phyloP scores from a whole-genome alignment of 768 basidiomycete species.

The Lactarius hatsudake region DNA sequence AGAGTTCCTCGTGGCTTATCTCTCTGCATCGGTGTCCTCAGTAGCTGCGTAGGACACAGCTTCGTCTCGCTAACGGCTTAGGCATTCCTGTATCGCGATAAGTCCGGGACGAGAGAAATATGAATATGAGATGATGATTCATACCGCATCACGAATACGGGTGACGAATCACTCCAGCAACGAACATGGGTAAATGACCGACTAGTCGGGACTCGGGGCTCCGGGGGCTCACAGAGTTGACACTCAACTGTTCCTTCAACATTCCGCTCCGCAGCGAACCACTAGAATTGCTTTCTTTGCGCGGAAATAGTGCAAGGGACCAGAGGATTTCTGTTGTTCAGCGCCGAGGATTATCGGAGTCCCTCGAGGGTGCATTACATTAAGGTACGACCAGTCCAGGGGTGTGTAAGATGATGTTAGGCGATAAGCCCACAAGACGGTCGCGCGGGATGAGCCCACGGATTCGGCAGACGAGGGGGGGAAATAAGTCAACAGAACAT shows the following conservation, averaged over 20 bases:
- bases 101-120: background rate
- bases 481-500: background rate
- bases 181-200: conserved; percentile 10
- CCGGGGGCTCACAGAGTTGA: background rate
- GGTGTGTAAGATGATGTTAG: background rate
- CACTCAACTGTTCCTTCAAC: background rate
- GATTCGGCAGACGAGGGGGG: background rate
- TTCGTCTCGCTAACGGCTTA: background rate
- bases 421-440: background rate
- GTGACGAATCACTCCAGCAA: background rate
- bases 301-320: background rate
- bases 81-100: conserved; percentile 9
- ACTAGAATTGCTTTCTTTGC: conserved; percentile 1
- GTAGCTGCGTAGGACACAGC: background rate
- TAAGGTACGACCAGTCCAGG: conserved; percentile 6
- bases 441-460: background rate
- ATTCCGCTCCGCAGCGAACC: conserved; percentile 1
- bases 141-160: conserved; percentile 11
- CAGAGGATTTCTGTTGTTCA: background rate
- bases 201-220: background rate
- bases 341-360: background rate
- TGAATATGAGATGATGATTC: background rate
- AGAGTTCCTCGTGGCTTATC: conserved; percentile 1
- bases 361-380: background rate
- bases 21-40: conserved; percentile 7